Evolutionary conservation across 2,329 filamentous ascomycete species (phyloP).

Genomic region (Metarhizium sp.): DNA sequence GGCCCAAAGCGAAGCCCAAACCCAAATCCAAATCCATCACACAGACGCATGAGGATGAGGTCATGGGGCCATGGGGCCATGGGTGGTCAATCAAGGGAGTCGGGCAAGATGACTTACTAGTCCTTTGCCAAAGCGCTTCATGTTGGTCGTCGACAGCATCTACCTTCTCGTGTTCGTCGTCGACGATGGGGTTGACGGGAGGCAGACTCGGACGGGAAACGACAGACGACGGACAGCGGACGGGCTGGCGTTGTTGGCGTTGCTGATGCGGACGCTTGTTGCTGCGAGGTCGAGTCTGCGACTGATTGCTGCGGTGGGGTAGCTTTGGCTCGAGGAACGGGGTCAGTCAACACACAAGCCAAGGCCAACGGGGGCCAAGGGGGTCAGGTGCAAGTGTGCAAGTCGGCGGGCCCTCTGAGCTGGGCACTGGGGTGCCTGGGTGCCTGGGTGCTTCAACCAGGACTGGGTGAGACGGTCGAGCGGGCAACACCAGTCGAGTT

Average conservation of each 20-base stretch:
- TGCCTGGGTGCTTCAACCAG: too few species aligned
- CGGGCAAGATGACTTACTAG: constrained; percentile 35
- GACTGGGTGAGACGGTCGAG: too few species aligned
- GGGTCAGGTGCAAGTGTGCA: constrained; percentile 19
- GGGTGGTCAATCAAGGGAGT: constrained; percentile 7
- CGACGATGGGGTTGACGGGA: constrained; percentile 1
- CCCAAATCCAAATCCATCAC: background rate
- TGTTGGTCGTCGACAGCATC: constrained; percentile 40
- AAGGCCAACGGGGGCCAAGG: constrained; percentile 12
- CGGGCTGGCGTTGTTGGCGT: background rate
- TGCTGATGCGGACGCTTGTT: constrained; percentile 1
- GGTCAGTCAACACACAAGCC: background rate
- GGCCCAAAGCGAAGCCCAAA: background rate
- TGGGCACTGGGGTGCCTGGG: too few species aligned
- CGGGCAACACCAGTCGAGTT: too few species aligned
- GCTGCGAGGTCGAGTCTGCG: constrained; percentile 8
- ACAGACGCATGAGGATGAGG: background rate
- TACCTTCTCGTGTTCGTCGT: constrained; percentile 5
- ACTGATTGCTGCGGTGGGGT: constrained; percentile 10
- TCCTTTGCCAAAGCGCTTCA: constrained; percentile 97
- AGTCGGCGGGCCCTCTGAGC: background rate
- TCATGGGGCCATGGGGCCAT: background rate
- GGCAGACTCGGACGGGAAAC: background rate
- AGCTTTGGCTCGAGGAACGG: constrained; percentile 8
- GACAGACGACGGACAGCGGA: background rate